Conservation (phyloP, 2,329 filamentous ascomycete species). For the Aspergillus versicolor region DNA sequence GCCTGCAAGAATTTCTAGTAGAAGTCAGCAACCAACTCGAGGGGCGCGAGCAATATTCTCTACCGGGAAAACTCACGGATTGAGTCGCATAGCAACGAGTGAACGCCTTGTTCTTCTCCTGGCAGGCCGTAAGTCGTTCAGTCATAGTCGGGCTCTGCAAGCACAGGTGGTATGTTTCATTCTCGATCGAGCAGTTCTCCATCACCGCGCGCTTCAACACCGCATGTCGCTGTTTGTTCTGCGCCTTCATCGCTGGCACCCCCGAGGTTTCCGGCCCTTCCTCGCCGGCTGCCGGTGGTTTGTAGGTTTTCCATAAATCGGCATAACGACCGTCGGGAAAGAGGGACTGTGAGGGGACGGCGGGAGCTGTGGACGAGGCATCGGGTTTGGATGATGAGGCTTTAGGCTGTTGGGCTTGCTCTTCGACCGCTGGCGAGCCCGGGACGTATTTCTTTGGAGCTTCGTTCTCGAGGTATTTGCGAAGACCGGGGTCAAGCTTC, state of each 20-base stretch:
- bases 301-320: conserved; percentile 90
- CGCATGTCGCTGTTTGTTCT: conserved; percentile 77
- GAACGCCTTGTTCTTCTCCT: conserved; percentile 71
- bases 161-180: conserved; percentile 33
- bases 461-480: conserved; percentile 81
- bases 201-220: conserved; percentile 77
- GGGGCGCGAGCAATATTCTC: not conserved
- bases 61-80: conserved; percentile 54
- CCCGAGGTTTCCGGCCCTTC: conserved; percentile 72
- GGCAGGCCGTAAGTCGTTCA: conserved; percentile 70
- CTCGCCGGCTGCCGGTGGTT: conserved; percentile 63
- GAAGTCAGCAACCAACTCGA: conserved; percentile 7
- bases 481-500: conserved; percentile 78
- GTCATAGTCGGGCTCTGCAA: conserved; percentile 70
- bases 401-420: conserved; percentile 24
- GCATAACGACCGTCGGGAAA: conserved; percentile 73
- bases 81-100: conserved; percentile 89
- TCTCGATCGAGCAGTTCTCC: conserved; percentile 86
- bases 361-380: conserved; percentile 31
- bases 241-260: conserved; percentile 78
- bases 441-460: conserved; percentile 68
- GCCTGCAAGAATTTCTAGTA: conserved; percentile 80
- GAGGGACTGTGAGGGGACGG: conserved; percentile 53
- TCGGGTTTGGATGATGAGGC: conserved; percentile 21
- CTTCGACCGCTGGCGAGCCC: conserved; percentile 23